These are phyloP conservation scores for Cyathus striatus DNA, from an alignment of 768 basidiomycete genomes.

Conservation along the genomic window DNA sequence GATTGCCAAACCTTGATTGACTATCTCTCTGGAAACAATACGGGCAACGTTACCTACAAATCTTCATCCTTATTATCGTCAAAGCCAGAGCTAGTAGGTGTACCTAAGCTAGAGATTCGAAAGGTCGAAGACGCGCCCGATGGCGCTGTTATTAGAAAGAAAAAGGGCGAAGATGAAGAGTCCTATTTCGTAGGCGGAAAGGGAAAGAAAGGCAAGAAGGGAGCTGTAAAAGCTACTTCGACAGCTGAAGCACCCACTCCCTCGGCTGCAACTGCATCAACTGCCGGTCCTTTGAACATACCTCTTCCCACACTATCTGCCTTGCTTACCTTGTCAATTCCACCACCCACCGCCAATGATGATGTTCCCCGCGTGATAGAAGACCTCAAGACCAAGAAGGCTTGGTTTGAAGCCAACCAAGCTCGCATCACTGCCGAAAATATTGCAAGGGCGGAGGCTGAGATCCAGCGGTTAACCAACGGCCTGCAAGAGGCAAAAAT, in stretches of 20 bases:
- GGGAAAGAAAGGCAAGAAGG: conserved; percentile 52
- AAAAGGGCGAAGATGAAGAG: conserved; percentile 87
- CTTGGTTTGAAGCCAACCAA: conserved; percentile 94
- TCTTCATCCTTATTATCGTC: conserved; percentile 23
- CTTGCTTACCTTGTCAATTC: conserved; percentile 82
- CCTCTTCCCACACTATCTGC: conserved; percentile 86
- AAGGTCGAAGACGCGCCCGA: conserved; percentile 73
- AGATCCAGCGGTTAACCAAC: conserved; percentile 58
- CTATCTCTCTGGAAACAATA: conserved; percentile 67
- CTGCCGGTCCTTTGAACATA: conserved; percentile 62
- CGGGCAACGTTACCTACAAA: conserved; percentile 37
- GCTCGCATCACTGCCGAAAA: conserved; percentile 73
- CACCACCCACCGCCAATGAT: conserved; percentile 70
- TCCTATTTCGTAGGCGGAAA: conserved; percentile 75
- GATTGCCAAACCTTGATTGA: conserved; percentile 94
- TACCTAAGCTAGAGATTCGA: conserved; percentile 79
- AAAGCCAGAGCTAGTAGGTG: conserved; percentile 49
- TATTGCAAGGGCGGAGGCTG: conserved; percentile 72
- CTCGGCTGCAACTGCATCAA: conserved; percentile 16
- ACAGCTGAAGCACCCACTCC: conserved; percentile 23
- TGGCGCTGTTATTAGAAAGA: conserved; percentile 76
- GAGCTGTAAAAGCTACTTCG: conserved; percentile 31
- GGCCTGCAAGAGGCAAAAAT: conserved; percentile 30
- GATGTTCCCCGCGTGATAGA: conserved; percentile 84
- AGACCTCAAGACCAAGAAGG: conserved; percentile 90